phyloP scores from a whole-genome alignment of 2,329 filamentous ascomycete genomes.

The Ophiostoma montium region DNA sequence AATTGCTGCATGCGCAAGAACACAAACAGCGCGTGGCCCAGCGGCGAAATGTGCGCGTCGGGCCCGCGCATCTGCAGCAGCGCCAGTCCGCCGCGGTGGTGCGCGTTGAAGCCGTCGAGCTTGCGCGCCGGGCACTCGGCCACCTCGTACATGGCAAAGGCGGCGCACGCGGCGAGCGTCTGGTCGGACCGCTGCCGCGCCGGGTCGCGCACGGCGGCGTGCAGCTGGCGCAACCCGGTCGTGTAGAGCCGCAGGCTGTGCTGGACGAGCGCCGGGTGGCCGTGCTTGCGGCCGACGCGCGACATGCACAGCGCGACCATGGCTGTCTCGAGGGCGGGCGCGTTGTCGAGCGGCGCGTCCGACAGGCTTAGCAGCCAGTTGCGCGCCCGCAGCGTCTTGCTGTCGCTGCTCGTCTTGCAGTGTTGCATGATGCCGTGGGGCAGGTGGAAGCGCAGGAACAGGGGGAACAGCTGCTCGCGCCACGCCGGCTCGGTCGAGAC shows the following conservation, averaged over 20 bases:
- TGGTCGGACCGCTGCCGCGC: conserved; percentile 6
- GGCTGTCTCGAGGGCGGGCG: conserved; percentile 9
- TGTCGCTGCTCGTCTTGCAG: background rate
- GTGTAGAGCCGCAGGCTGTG: conserved; percentile 13
- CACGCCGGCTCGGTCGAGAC: conserved; percentile 6
- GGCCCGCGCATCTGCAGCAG: conserved; percentile 14
- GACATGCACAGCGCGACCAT: conserved; percentile 11
- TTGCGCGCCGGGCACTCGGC: conserved; percentile 12
- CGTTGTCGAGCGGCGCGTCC: conserved; percentile 1
- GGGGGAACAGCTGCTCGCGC: conserved; percentile 12
- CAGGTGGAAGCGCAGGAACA: conserved; percentile 10
- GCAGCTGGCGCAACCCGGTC: conserved; percentile 8
- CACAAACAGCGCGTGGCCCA: conserved; percentile 13
- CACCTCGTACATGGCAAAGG: conserved; percentile 15
- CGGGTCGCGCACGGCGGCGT: conserved; percentile 9
- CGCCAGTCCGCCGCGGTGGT: conserved; percentile 13
- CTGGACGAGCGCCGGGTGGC: conserved; percentile 7
- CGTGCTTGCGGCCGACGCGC: conserved; percentile 8
- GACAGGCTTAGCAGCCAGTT: conserved; percentile 12
- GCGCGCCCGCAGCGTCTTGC: background rate
- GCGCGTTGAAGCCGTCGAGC: conserved; percentile 11
- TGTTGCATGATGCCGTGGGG: conserved; percentile 5
- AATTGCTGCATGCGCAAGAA: conserved; percentile 14
- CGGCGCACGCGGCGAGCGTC: conserved; percentile 14
- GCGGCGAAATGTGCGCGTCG: conserved; percentile 7